A percentile compares a stretch with the other conserved stretches of the same genome.
phyloP scores from a whole-genome alignment of 176 grass and related monocot species.

The Oryza officinalis region DNA sequence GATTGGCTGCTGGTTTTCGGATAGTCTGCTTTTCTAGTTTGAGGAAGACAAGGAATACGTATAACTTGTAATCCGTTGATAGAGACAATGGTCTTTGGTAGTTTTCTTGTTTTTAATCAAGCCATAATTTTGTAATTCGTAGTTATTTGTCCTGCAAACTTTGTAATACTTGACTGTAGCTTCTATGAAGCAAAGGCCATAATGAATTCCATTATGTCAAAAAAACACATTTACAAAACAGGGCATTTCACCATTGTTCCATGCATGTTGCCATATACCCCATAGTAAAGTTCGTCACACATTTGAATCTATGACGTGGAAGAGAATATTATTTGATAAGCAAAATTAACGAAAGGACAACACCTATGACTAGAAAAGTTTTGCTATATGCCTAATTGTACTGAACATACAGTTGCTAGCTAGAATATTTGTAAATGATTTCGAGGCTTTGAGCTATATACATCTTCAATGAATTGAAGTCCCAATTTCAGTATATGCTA shows the following conservation, averaged over 20 bases:
- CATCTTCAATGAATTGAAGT: slow-evolving; percentile 11
- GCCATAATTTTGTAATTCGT: no score
- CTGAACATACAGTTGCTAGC: not conserved
- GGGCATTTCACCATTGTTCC: not conserved
- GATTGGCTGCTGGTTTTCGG: no score
- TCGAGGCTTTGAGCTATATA: slow-evolving; percentile 25
- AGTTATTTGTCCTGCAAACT: no score
- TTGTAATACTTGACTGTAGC: no score
- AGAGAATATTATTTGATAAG: not conserved
- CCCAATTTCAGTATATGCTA: not conserved
- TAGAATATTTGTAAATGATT: slow-evolving; percentile 24
- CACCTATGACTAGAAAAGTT: not conserved
- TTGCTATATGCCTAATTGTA: not conserved
- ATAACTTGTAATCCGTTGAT: no score
- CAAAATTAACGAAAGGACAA: not conserved
- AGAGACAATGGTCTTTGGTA: no score
- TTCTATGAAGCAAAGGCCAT: no score
- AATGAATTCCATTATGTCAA: not conserved
- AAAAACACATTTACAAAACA: not conserved
- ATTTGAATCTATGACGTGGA: not conserved
- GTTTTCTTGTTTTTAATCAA: no score
- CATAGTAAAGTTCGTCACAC: not conserved
- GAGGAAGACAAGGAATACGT: not conserved
- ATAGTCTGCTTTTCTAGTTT: no score
- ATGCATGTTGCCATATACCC: not conserved